Conservation (phyloP, 371 early-diverging fungal species). For the Phascolomyces articulosus region DNA sequence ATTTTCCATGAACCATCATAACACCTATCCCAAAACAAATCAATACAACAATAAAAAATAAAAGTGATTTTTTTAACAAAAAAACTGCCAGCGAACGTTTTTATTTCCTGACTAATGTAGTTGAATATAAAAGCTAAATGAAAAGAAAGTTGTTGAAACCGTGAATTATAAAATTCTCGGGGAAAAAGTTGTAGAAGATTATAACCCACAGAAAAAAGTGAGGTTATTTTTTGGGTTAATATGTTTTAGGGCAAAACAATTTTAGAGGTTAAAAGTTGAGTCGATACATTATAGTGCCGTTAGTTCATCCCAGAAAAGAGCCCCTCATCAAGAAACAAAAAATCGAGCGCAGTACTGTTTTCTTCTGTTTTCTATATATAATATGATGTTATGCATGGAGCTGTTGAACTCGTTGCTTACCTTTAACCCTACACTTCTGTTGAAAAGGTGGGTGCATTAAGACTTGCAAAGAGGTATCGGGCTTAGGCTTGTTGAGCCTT, state of each 20-base stretch:
- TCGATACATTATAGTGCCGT: neutral
- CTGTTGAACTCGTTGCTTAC: constrained; percentile 29
- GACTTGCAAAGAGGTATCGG: neutral
- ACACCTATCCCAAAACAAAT: too few species aligned
- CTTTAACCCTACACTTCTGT: constrained; percentile 27
- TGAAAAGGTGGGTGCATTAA: constrained; percentile 22
- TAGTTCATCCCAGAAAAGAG: constrained; percentile 10
- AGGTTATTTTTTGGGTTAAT: neutral
- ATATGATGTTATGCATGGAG: constrained; percentile 16
- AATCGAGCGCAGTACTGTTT: constrained; percentile 3
- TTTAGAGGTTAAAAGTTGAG: too few species aligned
- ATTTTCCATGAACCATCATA: too few species aligned
- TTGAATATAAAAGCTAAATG: neutral
- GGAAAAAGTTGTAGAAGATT: neutral
- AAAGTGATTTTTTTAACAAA: neutral
- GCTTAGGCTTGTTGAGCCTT: constrained; percentile 24
- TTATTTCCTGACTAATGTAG: neutral
- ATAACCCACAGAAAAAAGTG: neutral
- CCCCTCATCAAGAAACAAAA: constrained; percentile 13
- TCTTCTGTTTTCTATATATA: constrained; percentile 5
- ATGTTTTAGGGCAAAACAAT: neutral
- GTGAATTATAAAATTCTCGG: neutral
- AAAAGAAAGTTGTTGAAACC: neutral
- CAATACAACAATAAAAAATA: too few species aligned
- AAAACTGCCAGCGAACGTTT: neutral